Base-by-base conservation (phyloP, 495 filamentous ascomycete species). In the Aspergillus sclerotioniger region DNA sequence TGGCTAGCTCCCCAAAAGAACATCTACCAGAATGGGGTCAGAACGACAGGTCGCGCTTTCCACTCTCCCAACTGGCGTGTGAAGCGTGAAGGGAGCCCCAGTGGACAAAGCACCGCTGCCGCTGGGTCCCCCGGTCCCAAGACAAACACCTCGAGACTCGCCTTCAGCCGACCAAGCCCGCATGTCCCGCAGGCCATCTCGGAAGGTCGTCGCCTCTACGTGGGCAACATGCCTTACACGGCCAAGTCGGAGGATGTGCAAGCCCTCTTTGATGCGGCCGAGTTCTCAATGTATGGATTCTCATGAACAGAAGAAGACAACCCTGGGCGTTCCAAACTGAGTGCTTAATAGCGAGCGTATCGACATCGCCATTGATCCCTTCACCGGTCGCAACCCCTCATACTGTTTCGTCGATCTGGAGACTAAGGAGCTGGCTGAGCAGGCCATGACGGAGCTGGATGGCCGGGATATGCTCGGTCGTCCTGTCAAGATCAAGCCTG, bases 351-450 rank as follows among this genome's bases (percentile, higher is more conserved):
- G 82, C 62, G 77, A 81, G 65, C 80, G 80, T 37, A 84, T 90
- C 57, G 83, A 85, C 64, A 87, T 89, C 65, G 83, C 84, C 8
- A 76, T 87, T 50, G 85, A 89, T 65, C 83, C 85, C 16, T 83
- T 87, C 63, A 86, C 83, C 20, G 83, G 83, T 45, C 71, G 85
- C 13, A 90, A 89, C 66, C 85, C 85, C 3, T 87, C 84, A 6
- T 89, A 88, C 71, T 90, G 86, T 71, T 89, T 89, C 53, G 80
- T 88, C 51, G 85, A 89, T 61, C 78, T 89, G 51, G 57, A 71
- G 17, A 79, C 73, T 31, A 75, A 76, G 55, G 81, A 83, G n/a
- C 62, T 79, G 17, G 85, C 86, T 1, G 76, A 82, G n/a, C 67
- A 63, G 0, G 84, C 84, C 20, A 85, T 87, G 73, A 59, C 58